Base-by-base conservation (phyloP, 2,329 filamentous ascomycete species). In the Cryphonectria naterciae region DNA sequence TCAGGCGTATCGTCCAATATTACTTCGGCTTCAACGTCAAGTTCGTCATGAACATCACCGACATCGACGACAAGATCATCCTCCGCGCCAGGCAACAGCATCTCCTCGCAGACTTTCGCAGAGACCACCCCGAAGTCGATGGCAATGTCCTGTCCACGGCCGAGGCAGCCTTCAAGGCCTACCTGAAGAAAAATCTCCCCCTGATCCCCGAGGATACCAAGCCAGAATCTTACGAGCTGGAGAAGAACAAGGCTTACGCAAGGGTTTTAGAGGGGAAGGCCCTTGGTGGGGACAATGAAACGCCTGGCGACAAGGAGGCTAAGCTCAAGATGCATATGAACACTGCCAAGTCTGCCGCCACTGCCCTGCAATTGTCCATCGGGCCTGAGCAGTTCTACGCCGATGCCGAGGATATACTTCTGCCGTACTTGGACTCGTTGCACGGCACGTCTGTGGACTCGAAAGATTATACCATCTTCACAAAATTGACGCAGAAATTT, bases 21-120 rank as follows among this genome's bases (percentile, higher is more conserved):
- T 95, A 96, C 81, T 97, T 97, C 79, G 89, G 89, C 73, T 96
- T 92, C 80, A 84, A 94, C 58, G 89, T 97, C 75, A 89, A 91
- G 72, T 97, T 97, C 82, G 93, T 97, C 74, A 96, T 97, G 91
- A 97, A 97, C 82, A 94, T 96, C 74, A 97, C 94, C 39, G 94
- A 95, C 76, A 87, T 95, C 54, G 92, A 94, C 75, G 90, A 93
- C 81, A 92, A 92, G 60, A 73, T 90, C 76, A 90, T 90, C 73
- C 79, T 91, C 19, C 83, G 87, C 69, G 89, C 84, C 11, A 82
- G 88, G 74, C 86, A 91, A 76, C 85, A 89, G 71, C 83, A 89
- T 79, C 79, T 91, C 11, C 85, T 91, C 65, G 83, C 81, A 62
- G 82, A 88, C 75, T 91, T 87, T 77, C 83, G 84, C 25, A 81